Base-by-base conservation (phyloP, 257 asterid species). In the Nicotiana tabacum region DNA sequence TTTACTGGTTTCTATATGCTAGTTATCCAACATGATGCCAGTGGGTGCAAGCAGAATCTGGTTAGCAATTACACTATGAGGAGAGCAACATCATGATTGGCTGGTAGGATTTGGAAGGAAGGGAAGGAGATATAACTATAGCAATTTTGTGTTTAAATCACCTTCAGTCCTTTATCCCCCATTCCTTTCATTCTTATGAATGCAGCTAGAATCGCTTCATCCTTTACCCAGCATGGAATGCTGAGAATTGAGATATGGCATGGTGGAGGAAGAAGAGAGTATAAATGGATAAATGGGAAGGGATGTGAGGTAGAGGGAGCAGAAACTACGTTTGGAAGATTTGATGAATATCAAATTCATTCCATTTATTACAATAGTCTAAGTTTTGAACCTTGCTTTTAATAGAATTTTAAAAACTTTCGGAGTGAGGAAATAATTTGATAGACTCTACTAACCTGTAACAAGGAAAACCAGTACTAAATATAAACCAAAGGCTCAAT, bases 211-310 rank as follows among this genome's bases (percentile, higher is more conserved):
- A 48, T 74, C 43, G 27, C 61, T 74, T 74, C 80, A 74, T 60
- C 62, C 33, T 74, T 43, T 39, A 11, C 48, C 35, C 60, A 9
- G 3, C 35, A 5, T 43, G 37, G 48, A 48, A 74, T 48, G 80
- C 80, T 74, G 80, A 74, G 39, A 74, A 74, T 60, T 74, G 80
- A 74, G 62, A 74, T 15, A 58, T 32, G 55, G 27, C 11, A 11
- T 18, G 30, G 62, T 24, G 58, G 6, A 57, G 80, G 80, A 48
- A 48, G 32, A 74, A 24, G 21, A 24, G 79, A 24, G 62, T 46
- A 21, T 21, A 48, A 58, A 48, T 48, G 80, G 80, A 48, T 12
- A 46, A 18, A 46, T 72, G 61, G 37, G 48, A 66, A 46, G 61
- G 79, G 39, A 46, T 46, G 60, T 46, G 78, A 48, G 37, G 79